These are phyloP conservation scores for Xylaria sp. DNA, from an alignment of 2,329 filamentous ascomycete species.

Conservation along the genomic window DNA sequence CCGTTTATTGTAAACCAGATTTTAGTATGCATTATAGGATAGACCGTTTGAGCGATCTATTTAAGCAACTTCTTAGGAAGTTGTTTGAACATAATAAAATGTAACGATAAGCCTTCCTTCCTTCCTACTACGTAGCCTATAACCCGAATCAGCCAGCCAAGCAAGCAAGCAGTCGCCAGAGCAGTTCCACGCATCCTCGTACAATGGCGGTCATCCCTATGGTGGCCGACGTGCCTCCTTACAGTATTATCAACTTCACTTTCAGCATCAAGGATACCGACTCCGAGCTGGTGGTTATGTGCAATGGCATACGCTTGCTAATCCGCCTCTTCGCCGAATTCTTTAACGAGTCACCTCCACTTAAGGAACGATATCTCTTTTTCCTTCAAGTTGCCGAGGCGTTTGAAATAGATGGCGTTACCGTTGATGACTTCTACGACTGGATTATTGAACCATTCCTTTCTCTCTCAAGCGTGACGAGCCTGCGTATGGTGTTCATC, in stretches of 20 bases:
- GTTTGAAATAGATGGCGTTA: slow-evolving; percentile 12
- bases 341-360: slow-evolving; percentile 7
- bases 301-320: slow-evolving; percentile 4
- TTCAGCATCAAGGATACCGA: slow-evolving; percentile 3
- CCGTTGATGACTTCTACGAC: slow-evolving; percentile 9
- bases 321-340: slow-evolving; percentile 14
- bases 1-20: no score
- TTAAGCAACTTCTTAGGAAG: no score
- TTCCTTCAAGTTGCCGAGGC: slow-evolving; percentile 11
- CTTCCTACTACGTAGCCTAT: no score
- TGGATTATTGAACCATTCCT: slow-evolving; percentile 3
- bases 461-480: background rate
- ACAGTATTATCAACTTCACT: background rate
- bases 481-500: slow-evolving; percentile 1
- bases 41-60: no score
- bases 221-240: background rate
- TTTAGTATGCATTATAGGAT: no score
- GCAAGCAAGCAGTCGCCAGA: slow-evolving; percentile 1
- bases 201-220: slow-evolving; percentile 1
- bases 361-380: slow-evolving; percentile 4
- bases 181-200: slow-evolving; percentile 1
- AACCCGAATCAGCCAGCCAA: slow-evolving; percentile 5
- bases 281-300: slow-evolving; percentile 2
- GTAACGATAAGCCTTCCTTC: no score
- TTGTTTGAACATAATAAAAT: no score